Base-by-base conservation (phyloP, 768 basidiomycete genomes). In the Lentinula guzmanii region DNA sequence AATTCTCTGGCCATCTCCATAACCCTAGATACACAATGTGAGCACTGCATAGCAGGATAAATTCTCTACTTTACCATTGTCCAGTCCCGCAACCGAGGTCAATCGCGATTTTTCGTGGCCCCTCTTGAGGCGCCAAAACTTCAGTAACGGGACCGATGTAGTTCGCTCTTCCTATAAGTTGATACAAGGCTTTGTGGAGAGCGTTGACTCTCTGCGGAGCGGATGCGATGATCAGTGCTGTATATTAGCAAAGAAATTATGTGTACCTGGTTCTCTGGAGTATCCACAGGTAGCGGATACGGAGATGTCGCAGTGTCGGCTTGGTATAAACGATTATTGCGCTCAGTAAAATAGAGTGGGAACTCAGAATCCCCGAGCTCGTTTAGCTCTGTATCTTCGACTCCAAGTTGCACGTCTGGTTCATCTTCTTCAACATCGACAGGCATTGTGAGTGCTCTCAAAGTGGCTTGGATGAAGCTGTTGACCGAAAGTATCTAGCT, bases 21-120 rank as follows among this genome's bases (percentile, higher is more conserved):
- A 4, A 85, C 76, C 91, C 91, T 93, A 68, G 64, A 58, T 53
- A 34, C 13, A 34, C 31, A 6, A 16, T 37, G 58, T 53, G 61
- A 66, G 68, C 4, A 41, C 8, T 67, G 68, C 52, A 51, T 65
- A 48, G 35, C 63, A 28, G 28, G 64, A 56, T 64, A 56, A 60
- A 52, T 55, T 64, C 58, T 55, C 31, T 52, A 56, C 74, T 81
- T 59, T 63, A 89, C 91, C 91, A 93, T 73, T 69, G 73, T 5
- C 91, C 91, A 16, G 80, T 87, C 16, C 91, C 91, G 6, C 86
- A 89, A 64, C 91, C 86, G n/a, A 91, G 67, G 71, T 93, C 91
- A 52, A 93, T 77, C 48, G 79, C 87, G 62, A 79, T 78, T 70
- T 75, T 82, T 53, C 74, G 77, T 60, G 77, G 76, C 46, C 70